A percentile compares a stretch with the other conserved stretches of the same genome.
Conservation (phyloP, 805 yeast species). For the Clavispora vitiphila region DNA sequence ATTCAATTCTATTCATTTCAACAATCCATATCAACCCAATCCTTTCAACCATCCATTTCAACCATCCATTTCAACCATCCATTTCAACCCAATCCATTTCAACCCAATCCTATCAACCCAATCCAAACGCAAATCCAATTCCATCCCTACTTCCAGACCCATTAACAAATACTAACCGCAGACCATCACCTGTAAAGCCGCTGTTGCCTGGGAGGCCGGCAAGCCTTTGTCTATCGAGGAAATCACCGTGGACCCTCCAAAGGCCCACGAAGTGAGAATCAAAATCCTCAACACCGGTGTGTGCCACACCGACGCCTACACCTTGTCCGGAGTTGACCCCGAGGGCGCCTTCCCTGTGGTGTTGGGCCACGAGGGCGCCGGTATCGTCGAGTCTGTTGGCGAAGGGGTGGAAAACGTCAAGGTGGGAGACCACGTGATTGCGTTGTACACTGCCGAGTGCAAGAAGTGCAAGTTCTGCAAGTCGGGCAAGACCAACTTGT, state of each 20-base stretch:
- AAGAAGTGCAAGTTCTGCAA: conserved; percentile 90
- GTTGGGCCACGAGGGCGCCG: conserved; percentile 98
- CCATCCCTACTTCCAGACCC: too few relatives aligned
- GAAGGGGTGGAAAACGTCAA: conserved; percentile 88
- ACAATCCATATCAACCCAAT: too few relatives aligned
- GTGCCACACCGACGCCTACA: conserved; percentile 98
- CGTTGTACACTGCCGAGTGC: conserved; percentile 96
- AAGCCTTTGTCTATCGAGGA: conserved; percentile 79
- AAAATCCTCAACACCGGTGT: conserved; percentile 86
- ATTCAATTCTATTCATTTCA: too few relatives aligned
- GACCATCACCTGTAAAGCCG: conserved; percentile 86
- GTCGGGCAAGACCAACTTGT: conserved; percentile 93
- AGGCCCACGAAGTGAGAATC: conserved; percentile 95
- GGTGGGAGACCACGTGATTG: conserved; percentile 90
- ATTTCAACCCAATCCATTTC: too few relatives aligned
- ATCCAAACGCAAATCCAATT: too few relatives aligned
- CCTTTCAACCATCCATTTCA: too few relatives aligned
- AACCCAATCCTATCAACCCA: background rate
- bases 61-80: too few relatives aligned
- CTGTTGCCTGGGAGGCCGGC: conserved; percentile 96
- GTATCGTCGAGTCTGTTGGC: conserved; percentile 91
- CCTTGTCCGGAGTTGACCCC: conserved; percentile 90
- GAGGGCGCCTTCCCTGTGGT: conserved; percentile 94
- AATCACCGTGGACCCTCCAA: conserved; percentile 88
- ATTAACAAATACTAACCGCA: conserved; percentile 20